Percentiles rank a stretch among this genome's conserved stretches.
Conservation (phyloP, 1,284 basidiomycete species). For the Melanopsichium pennsylvanicum region DNA sequence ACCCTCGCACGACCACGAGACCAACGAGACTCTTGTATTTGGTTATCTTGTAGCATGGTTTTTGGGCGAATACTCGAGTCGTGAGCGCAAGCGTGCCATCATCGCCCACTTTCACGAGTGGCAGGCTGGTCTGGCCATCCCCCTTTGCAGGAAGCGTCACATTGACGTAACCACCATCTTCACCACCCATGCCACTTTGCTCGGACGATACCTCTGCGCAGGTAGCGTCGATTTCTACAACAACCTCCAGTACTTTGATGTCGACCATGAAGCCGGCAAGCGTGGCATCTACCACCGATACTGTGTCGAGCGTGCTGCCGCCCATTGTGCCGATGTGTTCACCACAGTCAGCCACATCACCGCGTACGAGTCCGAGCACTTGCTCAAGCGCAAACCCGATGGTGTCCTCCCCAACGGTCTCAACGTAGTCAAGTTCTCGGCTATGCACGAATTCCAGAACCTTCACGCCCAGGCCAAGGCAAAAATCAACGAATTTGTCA, state of each 20-base stretch:
- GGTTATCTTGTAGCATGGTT: constrained; percentile 99
- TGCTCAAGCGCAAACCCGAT: constrained; percentile 94
- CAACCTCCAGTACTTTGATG: constrained; percentile 98
- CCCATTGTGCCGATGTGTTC: constrained; percentile 96
- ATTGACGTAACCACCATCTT: constrained; percentile 94
- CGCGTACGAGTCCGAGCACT: constrained; percentile 93
- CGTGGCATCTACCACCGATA: constrained; percentile 90
- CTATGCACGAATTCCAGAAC: constrained; percentile 97
- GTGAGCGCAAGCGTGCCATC: constrained; percentile 82
- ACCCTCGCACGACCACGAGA: constrained; percentile 93
- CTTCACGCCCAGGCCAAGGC: constrained; percentile 87
- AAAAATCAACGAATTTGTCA: constrained; percentile 97
- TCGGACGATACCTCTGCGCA: constrained; percentile 96
- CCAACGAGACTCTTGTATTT: constrained; percentile 97
- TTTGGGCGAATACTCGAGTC: constrained; percentile 89
- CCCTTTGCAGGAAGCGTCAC: constrained; percentile 92
- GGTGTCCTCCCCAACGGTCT: constrained; percentile 97
- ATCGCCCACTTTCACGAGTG: constrained; percentile 99
- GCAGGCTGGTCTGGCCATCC: constrained; percentile 97
- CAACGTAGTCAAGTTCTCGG: constrained; percentile 94
- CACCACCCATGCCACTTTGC: constrained; percentile 97
- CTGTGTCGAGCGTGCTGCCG: constrained; percentile 92
- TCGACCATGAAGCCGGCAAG: constrained; percentile 98
- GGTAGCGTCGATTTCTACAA: constrained; percentile 99
- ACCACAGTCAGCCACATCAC: constrained; percentile 94